phyloP scores from a whole-genome alignment of 768 basidiomycete species.

The Phanerochaete sordida region DNA sequence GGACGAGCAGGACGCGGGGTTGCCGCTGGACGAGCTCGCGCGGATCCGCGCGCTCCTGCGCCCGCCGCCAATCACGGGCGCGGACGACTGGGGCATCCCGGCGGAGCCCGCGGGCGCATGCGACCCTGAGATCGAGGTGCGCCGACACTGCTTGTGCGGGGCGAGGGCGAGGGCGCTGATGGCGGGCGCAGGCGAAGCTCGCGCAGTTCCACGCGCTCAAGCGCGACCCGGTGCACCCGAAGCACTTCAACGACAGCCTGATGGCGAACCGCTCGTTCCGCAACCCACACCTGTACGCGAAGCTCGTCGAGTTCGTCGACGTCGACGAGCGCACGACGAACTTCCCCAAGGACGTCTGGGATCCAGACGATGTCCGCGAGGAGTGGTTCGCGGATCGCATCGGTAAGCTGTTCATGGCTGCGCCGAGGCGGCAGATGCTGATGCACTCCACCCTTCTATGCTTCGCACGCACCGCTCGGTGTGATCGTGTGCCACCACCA shows the following conservation, averaged over 20 bases:
- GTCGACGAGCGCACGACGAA: constrained; percentile 87
- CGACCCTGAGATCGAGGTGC: constrained; percentile 62
- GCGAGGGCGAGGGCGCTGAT: neutral
- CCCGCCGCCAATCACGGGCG: constrained; percentile 61
- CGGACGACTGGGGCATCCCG: constrained; percentile 78
- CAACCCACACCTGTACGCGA: constrained; percentile 94
- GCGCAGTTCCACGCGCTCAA: constrained; percentile 76
- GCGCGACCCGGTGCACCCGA: constrained; percentile 53
- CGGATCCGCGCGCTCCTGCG: constrained; percentile 52
- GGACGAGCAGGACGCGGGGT: constrained; percentile 26
- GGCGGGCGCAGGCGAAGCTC: constrained; percentile 63
- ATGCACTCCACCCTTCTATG: neutral
- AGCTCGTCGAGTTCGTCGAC: constrained; percentile 91
- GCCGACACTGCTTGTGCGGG: constrained; percentile 10
- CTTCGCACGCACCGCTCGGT: neutral
- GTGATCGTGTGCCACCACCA: constrained; percentile 13
- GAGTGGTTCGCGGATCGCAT: constrained; percentile 79
- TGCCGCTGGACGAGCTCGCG: constrained; percentile 39
- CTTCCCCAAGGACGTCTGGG: constrained; percentile 73
- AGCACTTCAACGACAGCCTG: constrained; percentile 94
- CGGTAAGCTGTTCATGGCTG: constrained; percentile 47
- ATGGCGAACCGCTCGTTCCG: constrained; percentile 92
- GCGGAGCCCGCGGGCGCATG: constrained; percentile 49
- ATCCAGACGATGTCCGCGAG: constrained; percentile 54
- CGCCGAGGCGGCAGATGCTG: neutral